Percentiles rank a stretch among this genome's conserved stretches.
These are phyloP conservation scores for Saccharomycopsis lassenensis DNA, from an alignment of 805 yeast genomes.

Conservation along the genomic window DNA sequence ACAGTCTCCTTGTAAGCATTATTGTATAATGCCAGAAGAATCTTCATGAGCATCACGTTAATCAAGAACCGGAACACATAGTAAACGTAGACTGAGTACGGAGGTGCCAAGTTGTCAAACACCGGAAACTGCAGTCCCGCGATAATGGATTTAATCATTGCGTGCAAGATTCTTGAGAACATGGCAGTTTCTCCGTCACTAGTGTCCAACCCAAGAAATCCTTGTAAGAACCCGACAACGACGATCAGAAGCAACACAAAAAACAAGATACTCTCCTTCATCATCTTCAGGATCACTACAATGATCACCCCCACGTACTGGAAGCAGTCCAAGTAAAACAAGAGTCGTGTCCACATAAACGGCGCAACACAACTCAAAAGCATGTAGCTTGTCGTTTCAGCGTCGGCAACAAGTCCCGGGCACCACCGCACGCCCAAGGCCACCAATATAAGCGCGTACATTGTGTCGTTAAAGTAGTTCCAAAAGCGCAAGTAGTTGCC, in stretches of 20 bases:
- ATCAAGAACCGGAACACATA: conserved; percentile 70
- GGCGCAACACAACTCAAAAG: conserved; percentile 58
- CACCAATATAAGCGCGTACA: conserved; percentile 44
- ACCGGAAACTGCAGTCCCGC: conserved; percentile 66
- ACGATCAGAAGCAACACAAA: conserved; percentile 63
- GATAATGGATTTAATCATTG: conserved; percentile 58
- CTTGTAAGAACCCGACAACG: conserved; percentile 74
- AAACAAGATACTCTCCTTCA: conserved; percentile 75
- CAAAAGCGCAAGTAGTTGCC: conserved; percentile 59
- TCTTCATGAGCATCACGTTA: conserved; percentile 68
- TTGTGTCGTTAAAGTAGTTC: conserved; percentile 61
- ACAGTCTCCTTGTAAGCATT: conserved; percentile 74
- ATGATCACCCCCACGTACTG: conserved; percentile 33
- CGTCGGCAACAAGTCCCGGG: conserved; percentile 23
- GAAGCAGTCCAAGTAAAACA: conserved; percentile 53
- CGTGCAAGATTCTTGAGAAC: conserved; percentile 48
- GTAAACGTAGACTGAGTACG: conserved; percentile 69
- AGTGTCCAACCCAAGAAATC: conserved; percentile 76
- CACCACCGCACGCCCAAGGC: conserved; percentile 36
- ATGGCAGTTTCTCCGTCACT: conserved; percentile 77
- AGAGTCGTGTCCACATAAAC: conserved; percentile 56
- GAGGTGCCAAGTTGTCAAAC: conserved; percentile 66
- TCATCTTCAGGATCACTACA: conserved; percentile 37
- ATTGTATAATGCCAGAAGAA: conserved; percentile 74
- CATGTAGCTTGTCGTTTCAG: conserved; percentile 31